phyloP scores from a whole-genome alignment of 2,329 filamentous ascomycete genomes.

The Anthostomella pinea region DNA sequence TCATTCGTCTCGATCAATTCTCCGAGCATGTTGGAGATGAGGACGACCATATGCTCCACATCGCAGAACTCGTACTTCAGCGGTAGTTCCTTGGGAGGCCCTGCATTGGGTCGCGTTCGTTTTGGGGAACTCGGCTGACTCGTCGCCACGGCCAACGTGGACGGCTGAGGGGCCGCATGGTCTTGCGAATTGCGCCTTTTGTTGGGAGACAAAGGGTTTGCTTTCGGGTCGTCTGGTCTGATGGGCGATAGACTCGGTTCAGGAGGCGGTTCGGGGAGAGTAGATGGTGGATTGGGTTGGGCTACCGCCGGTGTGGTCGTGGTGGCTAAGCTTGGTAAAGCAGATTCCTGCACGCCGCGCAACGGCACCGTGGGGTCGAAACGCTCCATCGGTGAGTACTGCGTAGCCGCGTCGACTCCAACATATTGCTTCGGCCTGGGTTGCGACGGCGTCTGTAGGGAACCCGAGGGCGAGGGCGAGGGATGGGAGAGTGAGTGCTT shows the following conservation, averaged over 20 bases:
- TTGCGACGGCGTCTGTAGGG: conserved; percentile 29
- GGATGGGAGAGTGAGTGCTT: conserved; percentile 30
- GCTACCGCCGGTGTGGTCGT: conserved; percentile 14
- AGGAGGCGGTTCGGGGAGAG: conserved; percentile 22
- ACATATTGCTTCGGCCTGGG: conserved; percentile 40
- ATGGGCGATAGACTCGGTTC: conserved; percentile 24
- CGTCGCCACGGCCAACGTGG: conserved; percentile 26
- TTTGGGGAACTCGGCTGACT: conserved; percentile 45
- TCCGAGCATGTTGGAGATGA: conserved; percentile 93
- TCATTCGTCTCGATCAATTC: conserved; percentile 95
- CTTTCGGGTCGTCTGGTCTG: conserved; percentile 10
- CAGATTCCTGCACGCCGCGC: conserved; percentile 30
- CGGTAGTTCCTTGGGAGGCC: conserved; percentile 60
- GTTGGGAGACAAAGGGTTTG: conserved; percentile 33
- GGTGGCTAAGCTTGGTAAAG: conserved; percentile 22
- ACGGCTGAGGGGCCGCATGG: conserved; percentile 27
- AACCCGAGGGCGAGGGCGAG: conserved; percentile 34
- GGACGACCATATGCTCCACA: conserved; percentile 80
- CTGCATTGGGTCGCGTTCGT: conserved; percentile 49
- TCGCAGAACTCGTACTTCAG: conserved; percentile 76
- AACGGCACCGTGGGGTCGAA: conserved; percentile 38
- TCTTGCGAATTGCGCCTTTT: conserved; percentile 47
- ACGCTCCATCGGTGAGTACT: conserved; percentile 49
- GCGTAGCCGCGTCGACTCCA: conserved; percentile 46
- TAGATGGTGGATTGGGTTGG: conserved; percentile 14